phyloP scores from a whole-genome alignment of 768 basidiomycete genomes.

The Suillus placidus region DNA sequence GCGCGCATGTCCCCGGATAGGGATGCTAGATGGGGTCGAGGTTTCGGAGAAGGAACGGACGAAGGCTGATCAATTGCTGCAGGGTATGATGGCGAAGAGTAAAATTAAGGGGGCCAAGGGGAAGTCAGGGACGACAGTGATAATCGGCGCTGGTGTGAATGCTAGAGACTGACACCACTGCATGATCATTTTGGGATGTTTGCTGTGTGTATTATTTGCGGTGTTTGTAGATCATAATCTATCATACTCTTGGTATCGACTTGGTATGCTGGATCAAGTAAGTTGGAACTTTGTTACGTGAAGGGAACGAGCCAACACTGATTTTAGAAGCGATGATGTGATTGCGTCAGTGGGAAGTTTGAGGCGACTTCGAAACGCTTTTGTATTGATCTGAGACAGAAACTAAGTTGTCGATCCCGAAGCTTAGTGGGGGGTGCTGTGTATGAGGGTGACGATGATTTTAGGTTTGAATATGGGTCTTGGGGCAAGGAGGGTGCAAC shows the following conservation, averaged over 20 bases:
- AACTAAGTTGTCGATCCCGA: not conserved
- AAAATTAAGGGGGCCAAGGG: conserved; percentile 34
- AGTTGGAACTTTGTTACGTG: conserved; percentile 9
- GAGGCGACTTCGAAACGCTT: not conserved
- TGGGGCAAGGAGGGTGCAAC: not conserved
- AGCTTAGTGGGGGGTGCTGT: not conserved
- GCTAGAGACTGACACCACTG: not conserved
- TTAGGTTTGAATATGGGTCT: not conserved
- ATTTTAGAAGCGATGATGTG: conserved; percentile 9
- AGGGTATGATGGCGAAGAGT: conserved; percentile 51
- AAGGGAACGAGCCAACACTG: conserved; percentile 6
- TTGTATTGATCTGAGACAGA: not conserved
- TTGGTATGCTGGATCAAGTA: conserved; percentile 6
- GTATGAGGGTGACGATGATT: not conserved
- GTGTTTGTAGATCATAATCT: conserved; percentile 9
- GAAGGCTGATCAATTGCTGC: conserved; percentile 75
- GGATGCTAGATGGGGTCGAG: conserved; percentile 83
- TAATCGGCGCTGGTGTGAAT: conserved; percentile 9
- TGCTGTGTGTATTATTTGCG: not conserved
- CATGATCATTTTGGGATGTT: conserved; percentile 14
- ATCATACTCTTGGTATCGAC: conserved; percentile 6
- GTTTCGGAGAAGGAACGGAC: conserved; percentile 82
- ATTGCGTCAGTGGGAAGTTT: conserved; percentile 6
- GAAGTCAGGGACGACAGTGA: conserved; percentile 20
- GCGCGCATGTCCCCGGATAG: conserved; percentile 66